Base-by-base conservation (phyloP, 2,329 filamentous ascomycete species). In the Nemania sp. region DNA sequence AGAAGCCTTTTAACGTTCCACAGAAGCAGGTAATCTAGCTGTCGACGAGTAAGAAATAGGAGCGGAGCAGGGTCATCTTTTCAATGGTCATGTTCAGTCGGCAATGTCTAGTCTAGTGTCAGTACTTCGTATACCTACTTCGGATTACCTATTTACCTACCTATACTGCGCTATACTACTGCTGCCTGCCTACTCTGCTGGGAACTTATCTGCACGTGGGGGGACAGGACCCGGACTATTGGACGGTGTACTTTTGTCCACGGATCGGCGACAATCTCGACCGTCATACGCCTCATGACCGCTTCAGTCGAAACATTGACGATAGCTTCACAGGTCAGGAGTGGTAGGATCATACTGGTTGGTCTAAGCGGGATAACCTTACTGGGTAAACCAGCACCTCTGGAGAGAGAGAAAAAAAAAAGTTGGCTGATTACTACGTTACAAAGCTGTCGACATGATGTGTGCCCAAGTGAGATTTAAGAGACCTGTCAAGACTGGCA, bases 271-370 rank as follows among this genome's bases (percentile, higher is more conserved):
- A 29, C 25, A 7, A 29, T 29, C 25, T 29, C 25, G 25, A 29
- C 25, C 25, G 25, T 29, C 10, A 55, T 40, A 40, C 32, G 54
- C 37, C 46, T 25, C 18, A 50, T 57, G 42, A 35, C 9, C 18
- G 15, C 21, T n/a, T n/a, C 2, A 21, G 34, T 17, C 10, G 12
- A 18, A 32, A 15, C 12, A 50, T 50, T 56, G 46, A 45, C 46
- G 54, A 56, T 50, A 37, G 35, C 54, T 50, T 54, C 52, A 47
- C 6, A n/a, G 34, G 9, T 20, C n/a, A 5, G 7, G 32, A 46
- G 20, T 10, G 53, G 53, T 39, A 39, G 40, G 9, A 40, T 29
- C 9, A 40, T 11, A 25, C 18, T 17, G n/a, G 35, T 3, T 34
- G 53, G 21, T 55, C 43, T 55, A 48, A 17, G 9, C n/a, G n/a